A percentile compares a stretch with the other conserved stretches of the same genome.
Evolutionary conservation across 352 stramenopile genomes (phyloP).

Genomic region (Phytophthora aleatoria): DNA sequence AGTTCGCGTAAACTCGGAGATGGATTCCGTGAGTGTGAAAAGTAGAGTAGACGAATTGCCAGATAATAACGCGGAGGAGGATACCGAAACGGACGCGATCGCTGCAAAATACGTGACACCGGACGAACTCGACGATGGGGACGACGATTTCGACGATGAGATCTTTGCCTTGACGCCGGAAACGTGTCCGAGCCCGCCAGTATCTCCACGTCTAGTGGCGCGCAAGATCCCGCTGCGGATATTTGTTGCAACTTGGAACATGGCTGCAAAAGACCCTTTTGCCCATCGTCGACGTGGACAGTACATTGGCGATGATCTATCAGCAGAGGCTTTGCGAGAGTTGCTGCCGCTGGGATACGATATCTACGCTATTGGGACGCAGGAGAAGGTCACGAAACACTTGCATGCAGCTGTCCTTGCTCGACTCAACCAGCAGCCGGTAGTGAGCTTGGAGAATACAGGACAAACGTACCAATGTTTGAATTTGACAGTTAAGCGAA

Average conservation of each 20-base stretch:
- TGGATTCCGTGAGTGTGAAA: not conserved
- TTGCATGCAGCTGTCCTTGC: constrained; percentile 58
- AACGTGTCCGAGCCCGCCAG: constrained; percentile 33
- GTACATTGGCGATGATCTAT: constrained; percentile 50
- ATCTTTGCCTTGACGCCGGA: constrained; percentile 40
- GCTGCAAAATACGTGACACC: constrained; percentile 4
- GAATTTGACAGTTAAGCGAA: constrained; percentile 21
- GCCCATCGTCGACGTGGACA: constrained; percentile 28
- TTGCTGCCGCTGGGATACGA: constrained; percentile 74
- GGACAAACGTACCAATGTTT: constrained; percentile 33
- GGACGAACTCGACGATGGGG: constrained; percentile 14
- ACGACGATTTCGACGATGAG: constrained; percentile 36
- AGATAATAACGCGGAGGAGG: constrained; percentile 3
- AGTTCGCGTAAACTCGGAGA: constrained; percentile 9
- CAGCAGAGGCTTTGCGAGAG: constrained; percentile 39
- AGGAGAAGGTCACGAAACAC: constrained; percentile 75
- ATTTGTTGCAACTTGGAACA: constrained; percentile 80
- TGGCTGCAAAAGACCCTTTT: constrained; percentile 72
- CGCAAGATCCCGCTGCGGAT: constrained; percentile 41
- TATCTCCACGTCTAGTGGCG: constrained; percentile 4
- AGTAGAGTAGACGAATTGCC: not conserved
- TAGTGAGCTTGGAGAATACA: not conserved
- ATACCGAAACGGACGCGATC: not conserved
- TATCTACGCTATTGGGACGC: constrained; percentile 73
- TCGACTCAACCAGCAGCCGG: constrained; percentile 38